A percentile compares a stretch with the other conserved stretches of the same genome.
Conservation (phyloP, 805 yeast genomes). For the Ascoidea rubescens region DNA sequence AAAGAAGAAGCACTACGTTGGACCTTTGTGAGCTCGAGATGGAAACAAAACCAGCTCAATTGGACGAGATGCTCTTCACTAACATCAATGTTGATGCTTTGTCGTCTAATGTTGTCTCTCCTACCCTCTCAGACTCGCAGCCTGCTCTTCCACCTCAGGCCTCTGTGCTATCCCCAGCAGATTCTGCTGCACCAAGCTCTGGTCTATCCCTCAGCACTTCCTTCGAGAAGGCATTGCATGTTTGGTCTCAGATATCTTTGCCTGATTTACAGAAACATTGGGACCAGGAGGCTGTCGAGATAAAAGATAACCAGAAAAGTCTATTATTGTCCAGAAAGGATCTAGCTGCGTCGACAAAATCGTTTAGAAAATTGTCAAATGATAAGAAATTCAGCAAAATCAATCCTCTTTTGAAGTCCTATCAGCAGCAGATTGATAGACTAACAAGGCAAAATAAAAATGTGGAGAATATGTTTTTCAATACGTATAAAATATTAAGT, state of each 20-base stretch:
- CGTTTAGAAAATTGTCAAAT: constrained; percentile 59
- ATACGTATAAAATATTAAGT: constrained; percentile 59
- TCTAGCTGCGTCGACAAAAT: constrained; percentile 75
- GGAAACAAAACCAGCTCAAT: no score
- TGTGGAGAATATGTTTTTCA: constrained; percentile 62
- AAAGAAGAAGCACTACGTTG: no score
- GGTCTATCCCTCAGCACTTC: background rate
- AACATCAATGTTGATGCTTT: no score
- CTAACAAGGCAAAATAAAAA: constrained; percentile 65
- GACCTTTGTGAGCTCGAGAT: no score
- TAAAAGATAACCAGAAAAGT: constrained; percentile 54
- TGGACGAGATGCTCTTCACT: no score
- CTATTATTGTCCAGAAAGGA: constrained; percentile 62
- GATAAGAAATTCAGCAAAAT: constrained; percentile 52
- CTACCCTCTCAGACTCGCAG: no score
- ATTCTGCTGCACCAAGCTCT: no score
- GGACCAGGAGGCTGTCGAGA: constrained; percentile 61
- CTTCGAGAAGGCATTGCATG: constrained; percentile 46
- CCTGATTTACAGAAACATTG: constrained; percentile 55
- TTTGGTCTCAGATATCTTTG: constrained; percentile 67
- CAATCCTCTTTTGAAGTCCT: constrained; percentile 53
- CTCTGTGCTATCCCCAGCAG: no score
- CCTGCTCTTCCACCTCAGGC: no score
- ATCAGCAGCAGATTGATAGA: constrained; percentile 80
- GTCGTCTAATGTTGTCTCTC: no score